Base-by-base conservation (phyloP, 345 rosid species). In the Lagerstroemia speciosa region DNA sequence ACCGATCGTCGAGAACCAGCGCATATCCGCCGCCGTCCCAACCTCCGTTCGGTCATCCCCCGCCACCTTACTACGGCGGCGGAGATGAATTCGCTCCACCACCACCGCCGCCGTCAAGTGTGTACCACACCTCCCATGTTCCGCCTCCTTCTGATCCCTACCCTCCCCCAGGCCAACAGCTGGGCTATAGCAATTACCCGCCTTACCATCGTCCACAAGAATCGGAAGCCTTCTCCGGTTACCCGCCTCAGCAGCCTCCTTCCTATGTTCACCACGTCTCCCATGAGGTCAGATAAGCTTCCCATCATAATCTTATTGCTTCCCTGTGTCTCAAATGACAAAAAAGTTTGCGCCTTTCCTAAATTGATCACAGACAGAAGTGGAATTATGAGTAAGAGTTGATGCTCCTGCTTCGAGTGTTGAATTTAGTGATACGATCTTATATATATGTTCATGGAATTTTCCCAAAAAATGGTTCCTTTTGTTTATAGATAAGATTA, bases 21-120 rank as follows among this genome's bases (percentile, higher is more conserved):
- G 73, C 19, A 19, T 16, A 66, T 65, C 82, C 78, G 72, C 78
- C 76, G 4, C 85, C 77, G 43, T 88, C 84, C 43, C 70, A 27
- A 27, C 67, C 52, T 6, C 50, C 50, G 20, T 34, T 64, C 27
- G 40, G 73, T 11, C 65, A 76, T 5, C 71, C 77, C 19, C 78
- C 78, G 46, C 82, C 80, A 17, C 75, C 85, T 58, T 57, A 65
- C 3, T 57, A 34, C 62, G 22, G n/a, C 63, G 53, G 34, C 27
- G 69, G 69, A 4, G 67, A 72, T 37, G 79, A 72, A 65, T 78
- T 69, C 62, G 72, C 30, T 19, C 72, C 81, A 1, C 73, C 78
- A 1, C 62, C 76, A 1, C 82, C 83, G 36, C 68, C 78, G 0
- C 62, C 64, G 66, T 45, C 67, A 30, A 2, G 60, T 34, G 72